Percentiles rank a stretch among this genome's conserved stretches.
Conservation (phyloP, 2,329 filamentous ascomycete genomes). For the Colletotrichum phormii region DNA sequence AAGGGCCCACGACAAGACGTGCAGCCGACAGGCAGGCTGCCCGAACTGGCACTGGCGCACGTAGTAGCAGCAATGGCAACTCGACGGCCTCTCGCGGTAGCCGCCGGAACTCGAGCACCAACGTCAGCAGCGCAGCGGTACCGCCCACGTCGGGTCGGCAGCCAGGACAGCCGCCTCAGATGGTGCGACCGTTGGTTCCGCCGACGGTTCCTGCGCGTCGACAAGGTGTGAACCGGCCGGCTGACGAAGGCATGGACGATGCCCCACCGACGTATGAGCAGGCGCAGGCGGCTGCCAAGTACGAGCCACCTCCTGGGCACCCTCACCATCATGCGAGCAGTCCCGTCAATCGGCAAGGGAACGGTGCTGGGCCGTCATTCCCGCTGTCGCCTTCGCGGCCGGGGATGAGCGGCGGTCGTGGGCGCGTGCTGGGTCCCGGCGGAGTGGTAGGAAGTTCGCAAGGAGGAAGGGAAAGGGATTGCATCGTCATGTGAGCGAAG, state of each 20-base stretch:
- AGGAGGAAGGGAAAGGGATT: constrained; percentile 50
- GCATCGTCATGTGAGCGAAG: constrained; percentile 58
- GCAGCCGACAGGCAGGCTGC: constrained; percentile 38
- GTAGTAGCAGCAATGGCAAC: constrained; percentile 30
- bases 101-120: constrained; percentile 26
- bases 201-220: constrained; percentile 52
- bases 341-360: constrained; percentile 39
- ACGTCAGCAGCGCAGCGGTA: constrained; percentile 37
- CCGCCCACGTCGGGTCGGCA: constrained; percentile 24
- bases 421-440: constrained; percentile 27
- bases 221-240: constrained; percentile 49
- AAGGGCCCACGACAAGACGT: constrained; percentile 43
- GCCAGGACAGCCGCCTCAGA: constrained; percentile 42
- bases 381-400: constrained; percentile 18
- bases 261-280: constrained; percentile 70
- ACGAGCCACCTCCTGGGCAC: constrained; percentile 63
- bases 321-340: constrained; percentile 60
- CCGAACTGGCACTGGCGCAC: constrained; percentile 31
- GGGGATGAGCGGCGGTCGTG: constrained; percentile 29
- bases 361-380: constrained; percentile 24
- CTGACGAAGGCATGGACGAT: constrained; percentile 58
- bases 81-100: constrained; percentile 15
- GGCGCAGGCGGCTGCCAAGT: constrained; percentile 62
- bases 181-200: constrained; percentile 61
- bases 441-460: constrained; percentile 27